phyloP scores from a whole-genome alignment of 352 stramenopile species.

The Pelagophyceae sp. region DNA sequence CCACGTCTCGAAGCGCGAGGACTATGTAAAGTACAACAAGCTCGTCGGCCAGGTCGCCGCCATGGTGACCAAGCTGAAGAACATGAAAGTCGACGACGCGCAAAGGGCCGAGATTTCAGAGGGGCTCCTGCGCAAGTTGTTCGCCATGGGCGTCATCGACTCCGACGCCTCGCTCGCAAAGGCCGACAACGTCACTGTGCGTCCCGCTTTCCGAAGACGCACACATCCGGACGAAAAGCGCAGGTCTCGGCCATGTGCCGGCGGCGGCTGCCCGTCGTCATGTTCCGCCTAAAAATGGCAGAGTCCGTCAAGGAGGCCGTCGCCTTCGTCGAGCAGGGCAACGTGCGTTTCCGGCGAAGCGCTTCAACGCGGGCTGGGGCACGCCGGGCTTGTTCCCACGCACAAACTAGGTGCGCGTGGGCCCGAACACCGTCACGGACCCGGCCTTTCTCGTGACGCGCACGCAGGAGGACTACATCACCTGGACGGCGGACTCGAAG shows the following conservation, averaged over 20 bases:
- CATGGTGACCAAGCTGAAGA: conserved; percentile 86
- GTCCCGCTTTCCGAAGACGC: too few species aligned
- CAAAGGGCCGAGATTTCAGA: conserved; percentile 89
- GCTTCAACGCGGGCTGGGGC: neutral
- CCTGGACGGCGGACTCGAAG: conserved; percentile 75
- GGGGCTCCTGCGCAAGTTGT: conserved; percentile 93
- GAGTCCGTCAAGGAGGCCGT: conserved; percentile 93
- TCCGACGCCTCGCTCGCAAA: conserved; percentile 91
- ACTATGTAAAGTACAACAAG: conserved; percentile 91
- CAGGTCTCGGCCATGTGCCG: conserved; percentile 59
- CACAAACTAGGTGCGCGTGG: conserved; percentile 79
- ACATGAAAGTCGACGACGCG: conserved; percentile 80
- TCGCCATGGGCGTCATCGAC: conserved; percentile 91
- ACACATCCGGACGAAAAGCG: neutral
- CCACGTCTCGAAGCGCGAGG: conserved; percentile 91
- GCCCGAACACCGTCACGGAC: conserved; percentile 83
- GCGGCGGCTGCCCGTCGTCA: conserved; percentile 90
- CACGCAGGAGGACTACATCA: conserved; percentile 98
- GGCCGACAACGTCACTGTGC: conserved; percentile 86
- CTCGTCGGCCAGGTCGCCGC: conserved; percentile 90
- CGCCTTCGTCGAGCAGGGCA: conserved; percentile 88
- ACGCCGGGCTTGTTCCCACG: conserved; percentile 4
- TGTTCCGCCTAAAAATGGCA: conserved; percentile 98
- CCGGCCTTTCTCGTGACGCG: conserved; percentile 92
- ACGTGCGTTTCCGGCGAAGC: neutral